Conservation (phyloP, 192 early-diverging fungal species). For the Linnemannia zychae region DNA sequence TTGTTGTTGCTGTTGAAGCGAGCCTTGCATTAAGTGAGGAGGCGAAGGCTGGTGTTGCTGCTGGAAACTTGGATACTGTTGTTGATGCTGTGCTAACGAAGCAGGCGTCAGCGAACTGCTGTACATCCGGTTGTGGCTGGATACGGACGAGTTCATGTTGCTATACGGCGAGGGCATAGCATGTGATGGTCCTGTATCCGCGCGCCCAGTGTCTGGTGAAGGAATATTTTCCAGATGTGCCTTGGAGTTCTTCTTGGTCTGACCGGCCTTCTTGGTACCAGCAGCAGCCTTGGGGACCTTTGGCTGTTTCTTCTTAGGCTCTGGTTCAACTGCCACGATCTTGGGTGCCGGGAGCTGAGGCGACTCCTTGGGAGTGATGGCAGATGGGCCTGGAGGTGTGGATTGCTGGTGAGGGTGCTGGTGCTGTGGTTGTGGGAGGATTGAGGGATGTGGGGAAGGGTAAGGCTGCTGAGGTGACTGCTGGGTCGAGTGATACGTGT, state of each 20-base stretch:
- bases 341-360: constrained; percentile 48
- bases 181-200: constrained; percentile 22
- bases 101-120: constrained; percentile 38
- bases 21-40: constrained; percentile 33
- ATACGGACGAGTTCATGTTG: constrained; percentile 33
- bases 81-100: constrained; percentile 46
- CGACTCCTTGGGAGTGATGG: constrained; percentile 49
- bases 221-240: constrained; percentile 32
- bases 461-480: constrained; percentile 53
- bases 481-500: constrained; percentile 46
- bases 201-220: constrained; percentile 29
- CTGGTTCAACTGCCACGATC: constrained; percentile 29
- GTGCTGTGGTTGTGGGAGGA: constrained; percentile 45
- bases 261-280: constrained; percentile 28
- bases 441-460: constrained; percentile 44
- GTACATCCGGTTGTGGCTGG: constrained; percentile 40
- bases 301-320: constrained; percentile 47
- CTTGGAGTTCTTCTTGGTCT: constrained; percentile 42
- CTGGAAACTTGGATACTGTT: constrained; percentile 54
- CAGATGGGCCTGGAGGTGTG: constrained; percentile 46
- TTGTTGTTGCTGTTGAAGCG: constrained; percentile 39
- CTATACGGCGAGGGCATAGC: constrained; percentile 41
- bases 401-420: constrained; percentile 51
- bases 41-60: constrained; percentile 46
- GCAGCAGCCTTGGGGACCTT: constrained; percentile 44